Evolutionary conservation across 257 asterid genomes (phyloP), one percentile per base, ranked within the genome.

Genomic region (Solanum corneliomulleri): DNA sequence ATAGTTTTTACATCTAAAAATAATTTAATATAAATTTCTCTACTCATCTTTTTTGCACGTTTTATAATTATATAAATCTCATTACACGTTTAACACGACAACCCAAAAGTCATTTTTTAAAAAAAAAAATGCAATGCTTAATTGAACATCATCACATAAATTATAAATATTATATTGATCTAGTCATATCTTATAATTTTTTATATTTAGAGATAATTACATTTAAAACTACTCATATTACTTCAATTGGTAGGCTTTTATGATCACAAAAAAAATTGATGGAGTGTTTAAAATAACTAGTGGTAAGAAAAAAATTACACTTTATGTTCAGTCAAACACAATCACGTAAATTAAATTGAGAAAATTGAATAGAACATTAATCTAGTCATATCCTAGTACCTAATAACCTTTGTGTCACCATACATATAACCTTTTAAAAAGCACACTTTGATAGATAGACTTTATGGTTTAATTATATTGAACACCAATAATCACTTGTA

Each of bases 391-490:
- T 76, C 25, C n/a, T 77, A 77, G 62, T 77, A 44, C 37, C 37
- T 44, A 77, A 77, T 8, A 77, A 2, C 15, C 52, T 41, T 75
- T 33, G 37, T 42, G 83, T n/a, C 84, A 78, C 66, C 66, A 16
- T 78, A 45, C 9, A 14, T 47, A 6, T 64, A 83, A 86, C 87
- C 93, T 90, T 92, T 93, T 85, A 4, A 83, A 90, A 91, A 92
- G 86, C 90, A 87, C 47, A 87, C 18, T 89, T 89, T 89, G 85
- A 84, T 49, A 86, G 84, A 87, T 62, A 39, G 87, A 80, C 87
- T 88, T 92, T 88, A 86, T 86, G 89, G 84, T 76, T 89, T 85
- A 83, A 47, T 78, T 71, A 35, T 29, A 89, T 87, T 87, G 77
- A 83, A 86, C 90, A 86, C 77, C 78, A 87, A 80, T 69, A 74